These are phyloP conservation scores for Rhodotorula sp. DNA, from an alignment of 1,284 basidiomycete species.

Conservation along the genomic window DNA sequence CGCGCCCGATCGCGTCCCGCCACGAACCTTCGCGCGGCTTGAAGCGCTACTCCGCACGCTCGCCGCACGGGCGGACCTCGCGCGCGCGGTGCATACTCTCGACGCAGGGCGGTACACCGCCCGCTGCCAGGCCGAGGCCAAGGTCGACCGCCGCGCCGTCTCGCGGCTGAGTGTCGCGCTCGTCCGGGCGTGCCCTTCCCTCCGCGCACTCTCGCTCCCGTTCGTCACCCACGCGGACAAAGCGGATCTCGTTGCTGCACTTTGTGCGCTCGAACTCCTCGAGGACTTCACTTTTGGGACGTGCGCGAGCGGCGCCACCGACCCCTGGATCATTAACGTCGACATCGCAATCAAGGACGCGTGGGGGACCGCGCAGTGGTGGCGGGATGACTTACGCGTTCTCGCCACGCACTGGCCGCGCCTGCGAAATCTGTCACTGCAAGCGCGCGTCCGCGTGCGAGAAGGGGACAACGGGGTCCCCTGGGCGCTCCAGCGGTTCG, in stretches of 20 bases:
- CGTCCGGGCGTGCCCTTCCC: background rate
- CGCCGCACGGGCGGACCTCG: constrained; percentile 6
- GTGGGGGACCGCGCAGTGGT: constrained; percentile 24
- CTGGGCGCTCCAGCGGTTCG: constrained; percentile 19
- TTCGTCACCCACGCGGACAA: constrained; percentile 24
- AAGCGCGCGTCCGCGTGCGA: background rate
- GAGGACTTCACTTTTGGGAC: constrained; percentile 8
- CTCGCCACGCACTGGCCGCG: constrained; percentile 9
- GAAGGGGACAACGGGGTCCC: background rate
- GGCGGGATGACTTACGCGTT: background rate
- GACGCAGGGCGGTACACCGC: constrained; percentile 17
- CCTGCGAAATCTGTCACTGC: background rate
- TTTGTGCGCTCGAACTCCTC: background rate
- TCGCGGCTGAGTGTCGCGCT: constrained; percentile 9
- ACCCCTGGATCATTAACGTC: constrained; percentile 34
- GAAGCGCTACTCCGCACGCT: constrained; percentile 8
- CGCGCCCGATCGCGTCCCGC: constrained; percentile 10
- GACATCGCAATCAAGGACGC: constrained; percentile 18
- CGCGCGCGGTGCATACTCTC: constrained; percentile 3
- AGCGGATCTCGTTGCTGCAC: constrained; percentile 5
- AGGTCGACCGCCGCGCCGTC: constrained; percentile 8
- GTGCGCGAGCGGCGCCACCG: background rate
- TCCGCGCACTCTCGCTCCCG: constrained; percentile 11
- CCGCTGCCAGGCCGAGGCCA: constrained; percentile 4
- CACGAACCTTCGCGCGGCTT: constrained; percentile 8